phyloP scores from a whole-genome alignment of 257 asterid species.

The Jacaranda mimosifolia region DNA sequence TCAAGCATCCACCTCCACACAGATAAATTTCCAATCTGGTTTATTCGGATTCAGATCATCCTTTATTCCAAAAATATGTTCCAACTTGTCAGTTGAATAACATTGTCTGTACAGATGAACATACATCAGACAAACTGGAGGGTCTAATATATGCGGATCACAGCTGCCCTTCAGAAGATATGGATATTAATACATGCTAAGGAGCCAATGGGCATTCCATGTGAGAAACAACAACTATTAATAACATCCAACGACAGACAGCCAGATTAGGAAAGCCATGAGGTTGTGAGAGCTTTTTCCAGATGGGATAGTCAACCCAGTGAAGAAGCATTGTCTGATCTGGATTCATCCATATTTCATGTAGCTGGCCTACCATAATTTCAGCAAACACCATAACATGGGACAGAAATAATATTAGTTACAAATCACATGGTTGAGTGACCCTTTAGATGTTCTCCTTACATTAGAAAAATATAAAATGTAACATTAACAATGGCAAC shows the following conservation, averaged over 20 bases:
- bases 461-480: too few relatives aligned
- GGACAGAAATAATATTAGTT: background rate
- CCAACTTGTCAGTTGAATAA: background rate
- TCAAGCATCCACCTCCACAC: background rate
- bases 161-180: background rate
- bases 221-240: background rate
- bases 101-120: background rate
- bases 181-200: background rate
- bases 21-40: background rate
- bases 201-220: background rate
- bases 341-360: background rate
- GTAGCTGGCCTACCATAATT: background rate
- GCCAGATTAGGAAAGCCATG: background rate
- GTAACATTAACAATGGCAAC: constrained; percentile 13
- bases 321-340: too few relatives aligned
- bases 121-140: background rate
- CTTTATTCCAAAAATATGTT: background rate
- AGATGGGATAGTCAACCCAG: background rate
- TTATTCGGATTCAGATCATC: background rate
- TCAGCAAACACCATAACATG: background rate
- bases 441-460: background rate
- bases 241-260: background rate
- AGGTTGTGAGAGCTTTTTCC: background rate
- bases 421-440: background rate
- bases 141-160: too few relatives aligned